phyloP scores from a whole-genome alignment of 257 asterid species.

The Penstemon davidsonii region DNA sequence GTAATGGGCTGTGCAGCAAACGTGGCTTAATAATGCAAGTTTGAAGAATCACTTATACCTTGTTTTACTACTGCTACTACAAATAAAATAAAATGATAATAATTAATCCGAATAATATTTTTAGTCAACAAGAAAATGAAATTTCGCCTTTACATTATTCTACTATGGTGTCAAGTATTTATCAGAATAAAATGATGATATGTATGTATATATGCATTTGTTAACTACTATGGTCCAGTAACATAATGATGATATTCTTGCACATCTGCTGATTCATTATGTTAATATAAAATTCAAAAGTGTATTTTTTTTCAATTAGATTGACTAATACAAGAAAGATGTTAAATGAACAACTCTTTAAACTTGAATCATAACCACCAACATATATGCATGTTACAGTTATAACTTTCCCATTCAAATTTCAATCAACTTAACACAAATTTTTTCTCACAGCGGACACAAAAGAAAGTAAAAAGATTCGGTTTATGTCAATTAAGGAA shows the following conservation, averaged over 20 bases:
- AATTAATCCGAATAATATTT: not conserved
- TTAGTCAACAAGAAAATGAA: conserved; percentile 28
- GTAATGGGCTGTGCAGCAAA: too few species aligned
- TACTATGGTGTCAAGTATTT: conserved; percentile 19
- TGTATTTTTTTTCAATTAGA: too few species aligned
- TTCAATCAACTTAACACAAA: conserved; percentile 1
- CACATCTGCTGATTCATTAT: not conserved
- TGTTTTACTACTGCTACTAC: conserved; percentile 32
- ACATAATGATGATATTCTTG: not conserved
- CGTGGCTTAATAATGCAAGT: conserved; percentile 20
- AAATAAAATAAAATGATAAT: not conserved
- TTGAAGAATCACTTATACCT: conserved; percentile 30
- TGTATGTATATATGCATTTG: conserved; percentile 18
- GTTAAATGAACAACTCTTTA: too few species aligned
- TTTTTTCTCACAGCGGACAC: not conserved
- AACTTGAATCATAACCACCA: not conserved
- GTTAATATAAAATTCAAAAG: too few species aligned
- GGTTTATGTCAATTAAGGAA: conserved; percentile 31
- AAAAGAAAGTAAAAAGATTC: not conserved
- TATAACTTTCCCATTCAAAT: conserved; percentile 17
- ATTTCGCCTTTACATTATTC: conserved; percentile 10
- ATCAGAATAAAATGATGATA: conserved; percentile 9
- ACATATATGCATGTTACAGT: conserved; percentile 24
- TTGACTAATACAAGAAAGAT: too few species aligned
- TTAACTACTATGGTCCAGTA: not conserved